Evolutionary conservation across 2,329 filamentous ascomycete species (phyloP), one percentile per base, ranked within the genome.

Genomic region (Coccinonectria pachysandricola): DNA sequence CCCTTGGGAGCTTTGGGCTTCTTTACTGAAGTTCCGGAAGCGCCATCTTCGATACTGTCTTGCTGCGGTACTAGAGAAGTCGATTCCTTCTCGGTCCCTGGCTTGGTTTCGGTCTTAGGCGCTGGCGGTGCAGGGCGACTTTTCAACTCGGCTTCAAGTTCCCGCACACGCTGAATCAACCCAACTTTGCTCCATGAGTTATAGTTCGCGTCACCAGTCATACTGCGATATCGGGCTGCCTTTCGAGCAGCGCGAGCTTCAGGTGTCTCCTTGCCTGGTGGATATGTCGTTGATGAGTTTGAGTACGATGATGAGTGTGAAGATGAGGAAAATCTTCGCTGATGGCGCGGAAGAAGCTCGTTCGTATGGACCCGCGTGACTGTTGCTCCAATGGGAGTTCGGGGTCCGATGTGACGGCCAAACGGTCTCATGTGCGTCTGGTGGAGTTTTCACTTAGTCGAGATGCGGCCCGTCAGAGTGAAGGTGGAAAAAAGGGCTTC

Each of bases 71-170:
- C n/a, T n/a, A n/a, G n/a, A n/a, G n/a, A n/a, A n/a, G n/a, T n/a
- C n/a, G n/a, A n/a, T 12, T 16, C 24, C 12, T 17, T 29, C 17
- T 34, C 26, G 7, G 19, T 17, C n/a, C 30, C 26, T 19, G 30
- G 23, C 11, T 33, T 30, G 7, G 30, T 20, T 9, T 24, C 30
- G 12, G 33, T 30, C 47, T 57, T 28, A 45, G 55, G 30, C 3
- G 25, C 23, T 16, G 32, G 27, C 43, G 53, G 22, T 8, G 32
- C 30, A 22, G 28, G 53, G 37, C 64, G 62, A n/a, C 48, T 56
- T 27, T 68, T 64, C 9, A 86, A 56, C 45, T 83, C 68, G 4
- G 62, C 50, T 52, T 92, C 84, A 6, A 91, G 63, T 26, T 71
- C 60, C 10, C 63, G 68, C 23, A 92, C 74, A 20, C 79, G 69